Evolutionary conservation across 2,329 filamentous ascomycete species (phyloP).

Genomic region (Ascocoryne sarcoides): DNA sequence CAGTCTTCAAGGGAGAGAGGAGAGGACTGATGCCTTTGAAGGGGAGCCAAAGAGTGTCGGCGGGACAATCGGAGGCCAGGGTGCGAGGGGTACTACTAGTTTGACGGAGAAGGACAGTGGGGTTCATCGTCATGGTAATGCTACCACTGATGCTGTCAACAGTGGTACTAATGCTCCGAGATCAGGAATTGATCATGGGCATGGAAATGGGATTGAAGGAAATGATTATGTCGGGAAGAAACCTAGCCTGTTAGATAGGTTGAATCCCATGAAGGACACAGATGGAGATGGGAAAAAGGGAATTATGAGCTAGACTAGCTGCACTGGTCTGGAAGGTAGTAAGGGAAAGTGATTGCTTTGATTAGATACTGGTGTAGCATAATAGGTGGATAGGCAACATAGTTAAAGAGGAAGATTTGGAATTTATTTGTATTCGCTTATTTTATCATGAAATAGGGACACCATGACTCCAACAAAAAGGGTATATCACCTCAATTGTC

Average conservation of each 20-base stretch:
- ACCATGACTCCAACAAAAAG: no score
- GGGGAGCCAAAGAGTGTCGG: slow-evolving; percentile 48
- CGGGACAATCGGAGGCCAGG: slow-evolving; percentile 21
- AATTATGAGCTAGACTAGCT: slow-evolving; percentile 9
- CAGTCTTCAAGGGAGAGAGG: slow-evolving; percentile 42
- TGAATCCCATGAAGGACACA: slow-evolving; percentile 46
- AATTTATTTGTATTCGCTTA: no score
- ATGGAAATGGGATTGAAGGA: background rate
- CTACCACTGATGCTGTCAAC: slow-evolving; percentile 3
- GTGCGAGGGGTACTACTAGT: slow-evolving; percentile 22
- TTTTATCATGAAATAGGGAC: no score
- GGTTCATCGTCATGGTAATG: slow-evolving; percentile 7
- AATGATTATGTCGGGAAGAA: slow-evolving; percentile 25
- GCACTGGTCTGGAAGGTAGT: no score
- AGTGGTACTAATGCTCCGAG: slow-evolving; percentile 8
- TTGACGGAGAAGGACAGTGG: slow-evolving; percentile 20
- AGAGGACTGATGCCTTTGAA: slow-evolving; percentile 50
- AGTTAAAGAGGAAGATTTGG: no score
- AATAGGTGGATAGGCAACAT: no score
- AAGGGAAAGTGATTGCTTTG: no score
- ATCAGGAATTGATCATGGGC: slow-evolving; percentile 12
- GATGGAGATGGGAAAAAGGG: slow-evolving; percentile 44
- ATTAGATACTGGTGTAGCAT: no score
- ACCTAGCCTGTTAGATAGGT: slow-evolving; percentile 40
- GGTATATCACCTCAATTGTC: no score